Evolutionary conservation across 2,329 filamentous ascomycete species (phyloP).

Genomic region (Monosporascus sp.): DNA sequence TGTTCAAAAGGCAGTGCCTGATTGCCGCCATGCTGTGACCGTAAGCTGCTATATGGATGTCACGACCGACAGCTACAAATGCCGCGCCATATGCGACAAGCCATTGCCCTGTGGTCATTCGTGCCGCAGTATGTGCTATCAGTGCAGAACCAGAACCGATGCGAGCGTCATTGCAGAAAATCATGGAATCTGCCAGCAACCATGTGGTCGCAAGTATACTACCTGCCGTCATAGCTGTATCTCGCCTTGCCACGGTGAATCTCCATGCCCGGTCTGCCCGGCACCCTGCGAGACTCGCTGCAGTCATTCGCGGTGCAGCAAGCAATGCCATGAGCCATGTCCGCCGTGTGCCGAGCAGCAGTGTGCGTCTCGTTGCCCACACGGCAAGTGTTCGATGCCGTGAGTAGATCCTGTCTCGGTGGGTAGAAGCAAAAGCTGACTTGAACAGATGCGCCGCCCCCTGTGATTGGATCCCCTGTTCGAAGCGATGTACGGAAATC

Average conservation of each 20-base stretch:
- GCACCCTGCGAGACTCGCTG: constrained; percentile 51
- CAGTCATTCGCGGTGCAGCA: constrained; percentile 50
- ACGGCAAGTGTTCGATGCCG: constrained; percentile 39
- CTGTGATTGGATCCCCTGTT: constrained; percentile 63
- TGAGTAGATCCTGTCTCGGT: constrained; percentile 1
- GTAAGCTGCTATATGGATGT: constrained; percentile 48
- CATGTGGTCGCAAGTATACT: constrained; percentile 44
- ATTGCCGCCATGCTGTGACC: constrained; percentile 49
- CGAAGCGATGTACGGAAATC: constrained; percentile 46
- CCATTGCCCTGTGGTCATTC: constrained; percentile 52
- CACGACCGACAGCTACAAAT: constrained; percentile 34
- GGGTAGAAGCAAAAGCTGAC: neutral
- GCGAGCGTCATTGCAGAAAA: constrained; percentile 24
- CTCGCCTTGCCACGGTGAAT: constrained; percentile 44
- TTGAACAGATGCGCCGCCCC: constrained; percentile 52
- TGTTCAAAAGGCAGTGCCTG: constrained; percentile 44
- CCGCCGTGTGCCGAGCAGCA: constrained; percentile 50
- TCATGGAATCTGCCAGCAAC: constrained; percentile 44
- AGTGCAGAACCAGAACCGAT: constrained; percentile 38
- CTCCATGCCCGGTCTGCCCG: constrained; percentile 42
- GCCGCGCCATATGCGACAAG: constrained; percentile 40
- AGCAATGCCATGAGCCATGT: constrained; percentile 55
- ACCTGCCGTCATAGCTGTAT: constrained; percentile 54
- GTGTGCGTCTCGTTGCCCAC: constrained; percentile 52
- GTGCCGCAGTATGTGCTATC: constrained; percentile 44